Evolutionary conservation across 306 rosid species (phyloP).

Genomic region (Castanea crenata): DNA sequence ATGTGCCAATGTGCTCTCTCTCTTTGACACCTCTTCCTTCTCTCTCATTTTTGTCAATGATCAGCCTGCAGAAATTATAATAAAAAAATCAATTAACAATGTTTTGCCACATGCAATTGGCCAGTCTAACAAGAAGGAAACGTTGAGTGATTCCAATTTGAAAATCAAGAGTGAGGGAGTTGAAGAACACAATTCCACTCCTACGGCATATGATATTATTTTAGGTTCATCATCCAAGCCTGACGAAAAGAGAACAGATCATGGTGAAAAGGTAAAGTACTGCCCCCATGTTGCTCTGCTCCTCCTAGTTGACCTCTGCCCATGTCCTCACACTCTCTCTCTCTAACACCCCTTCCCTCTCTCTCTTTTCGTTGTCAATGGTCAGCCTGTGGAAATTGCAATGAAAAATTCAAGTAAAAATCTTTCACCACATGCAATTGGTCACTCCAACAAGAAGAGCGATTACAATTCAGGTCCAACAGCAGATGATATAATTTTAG

Average conservation of each 20-base stretch:
- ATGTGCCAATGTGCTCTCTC: background rate
- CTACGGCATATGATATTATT: constrained; percentile 1
- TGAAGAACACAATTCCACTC: constrained; percentile 6
- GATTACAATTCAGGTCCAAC: constrained; percentile 19
- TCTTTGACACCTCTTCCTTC: background rate
- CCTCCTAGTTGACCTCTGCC: too few relatives aligned
- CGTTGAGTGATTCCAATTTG: background rate
- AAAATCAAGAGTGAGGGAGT: constrained; percentile 15
- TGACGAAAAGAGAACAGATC: constrained; percentile 6
- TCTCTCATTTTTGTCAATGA: background rate
- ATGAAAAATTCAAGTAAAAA: constrained; percentile 24
- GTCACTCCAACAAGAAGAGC: constrained; percentile 35
- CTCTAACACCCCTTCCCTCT: constrained; percentile 6
- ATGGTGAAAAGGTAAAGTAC: constrained; percentile 11
- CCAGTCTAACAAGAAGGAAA: constrained; percentile 18
- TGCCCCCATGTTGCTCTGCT: background rate
- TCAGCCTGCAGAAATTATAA: constrained; percentile 17
- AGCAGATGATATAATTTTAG: constrained; percentile 25
- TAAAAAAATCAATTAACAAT: background rate
- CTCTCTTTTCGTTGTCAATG: constrained; percentile 1
- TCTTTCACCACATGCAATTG: constrained; percentile 15
- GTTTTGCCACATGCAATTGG: background rate
- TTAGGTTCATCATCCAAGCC: constrained; percentile 11
- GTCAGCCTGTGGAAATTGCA: constrained; percentile 24
- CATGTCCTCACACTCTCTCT: background rate